phyloP scores from a whole-genome alignment of 2,329 filamentous ascomycete genomes.

The Scorias spongiosa region DNA sequence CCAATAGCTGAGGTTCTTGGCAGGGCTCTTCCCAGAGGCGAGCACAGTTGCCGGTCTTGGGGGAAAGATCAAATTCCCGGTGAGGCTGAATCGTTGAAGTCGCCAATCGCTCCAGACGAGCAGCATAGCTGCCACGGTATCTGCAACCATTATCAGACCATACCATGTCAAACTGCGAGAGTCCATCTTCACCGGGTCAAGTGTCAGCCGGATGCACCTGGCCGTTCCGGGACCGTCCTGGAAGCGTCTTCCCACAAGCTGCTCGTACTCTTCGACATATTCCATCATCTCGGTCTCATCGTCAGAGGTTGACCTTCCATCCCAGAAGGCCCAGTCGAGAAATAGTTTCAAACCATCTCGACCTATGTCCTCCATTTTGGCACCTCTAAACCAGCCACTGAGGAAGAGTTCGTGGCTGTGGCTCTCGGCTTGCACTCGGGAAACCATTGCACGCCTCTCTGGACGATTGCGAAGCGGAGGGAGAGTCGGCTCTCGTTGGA shows the following conservation, averaged over 20 bases:
- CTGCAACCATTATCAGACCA: slow-evolving; percentile 36
- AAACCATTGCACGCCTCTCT: slow-evolving; percentile 41
- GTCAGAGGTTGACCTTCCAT: slow-evolving; percentile 48
- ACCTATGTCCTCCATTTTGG: slow-evolving; percentile 40
- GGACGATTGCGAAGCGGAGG: slow-evolving; percentile 30
- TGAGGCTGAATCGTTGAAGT: slow-evolving; percentile 10
- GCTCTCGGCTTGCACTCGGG: slow-evolving; percentile 39
- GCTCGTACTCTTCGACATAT: slow-evolving; percentile 42
- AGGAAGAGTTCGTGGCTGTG: slow-evolving; percentile 43
- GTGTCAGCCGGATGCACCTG: slow-evolving; percentile 44
- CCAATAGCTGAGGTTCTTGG: slow-evolving; percentile 46
- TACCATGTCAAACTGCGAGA: slow-evolving; percentile 54
- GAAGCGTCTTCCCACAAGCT: slow-evolving; percentile 37
- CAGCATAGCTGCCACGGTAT: slow-evolving; percentile 20
- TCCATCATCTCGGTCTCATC: slow-evolving; percentile 34
- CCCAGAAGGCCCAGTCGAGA: slow-evolving; percentile 49
- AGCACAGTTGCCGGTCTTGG: slow-evolving; percentile 38
- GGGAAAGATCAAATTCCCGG: slow-evolving; percentile 40
- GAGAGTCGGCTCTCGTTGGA: slow-evolving; percentile 38
- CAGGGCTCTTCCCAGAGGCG: slow-evolving; percentile 25
- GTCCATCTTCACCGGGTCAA: slow-evolving; percentile 46
- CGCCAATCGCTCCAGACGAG: slow-evolving; percentile 12
- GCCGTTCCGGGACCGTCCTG: slow-evolving; percentile 41
- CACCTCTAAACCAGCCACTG: slow-evolving; percentile 50
- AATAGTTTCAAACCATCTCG: slow-evolving; percentile 56